Percentiles rank a stretch among this genome's conserved stretches.
phyloP scores from a whole-genome alignment of 768 basidiomycete species.

The Basidioascus undulatus region DNA sequence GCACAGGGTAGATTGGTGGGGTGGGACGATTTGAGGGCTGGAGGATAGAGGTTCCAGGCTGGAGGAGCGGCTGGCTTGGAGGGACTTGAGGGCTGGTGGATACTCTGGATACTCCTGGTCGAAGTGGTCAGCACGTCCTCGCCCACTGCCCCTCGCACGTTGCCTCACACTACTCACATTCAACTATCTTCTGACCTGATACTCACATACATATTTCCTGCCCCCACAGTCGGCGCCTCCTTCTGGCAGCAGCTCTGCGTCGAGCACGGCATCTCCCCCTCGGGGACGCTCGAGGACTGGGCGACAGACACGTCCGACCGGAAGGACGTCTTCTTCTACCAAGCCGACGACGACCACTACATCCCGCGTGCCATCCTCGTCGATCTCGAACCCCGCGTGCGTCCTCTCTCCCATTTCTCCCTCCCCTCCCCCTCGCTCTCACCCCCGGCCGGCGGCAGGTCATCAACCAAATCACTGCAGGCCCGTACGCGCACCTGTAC shows the following conservation, averaged over 20 bases:
- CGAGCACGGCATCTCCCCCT: slow-evolving; percentile 89
- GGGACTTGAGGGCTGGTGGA: too few relatives aligned
- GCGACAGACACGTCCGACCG: slow-evolving; percentile 39
- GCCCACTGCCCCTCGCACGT: too few relatives aligned
- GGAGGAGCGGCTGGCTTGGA: too few relatives aligned
- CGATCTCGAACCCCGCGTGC: slow-evolving; percentile 83
- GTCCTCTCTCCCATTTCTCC: slow-evolving; percentile 13
- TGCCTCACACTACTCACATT: too few relatives aligned
- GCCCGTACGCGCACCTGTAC: slow-evolving; percentile 67
- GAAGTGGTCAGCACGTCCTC: too few relatives aligned
- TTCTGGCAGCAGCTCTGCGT: slow-evolving; percentile 97
- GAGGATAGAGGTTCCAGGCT: too few relatives aligned
- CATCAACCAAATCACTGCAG: slow-evolving; percentile 77
- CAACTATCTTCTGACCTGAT: slow-evolving; percentile 2
- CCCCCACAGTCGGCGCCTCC: slow-evolving; percentile 69
- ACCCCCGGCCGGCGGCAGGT: slow-evolving; percentile 30
- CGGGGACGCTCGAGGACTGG: slow-evolving; percentile 92
- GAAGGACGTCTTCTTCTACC: slow-evolving; percentile 99
- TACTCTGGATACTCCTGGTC: too few relatives aligned
- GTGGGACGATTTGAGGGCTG: too few relatives aligned
- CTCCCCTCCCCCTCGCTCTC: neutral
- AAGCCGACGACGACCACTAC: slow-evolving; percentile 99
- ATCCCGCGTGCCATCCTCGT: slow-evolving; percentile 90
- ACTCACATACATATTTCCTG: too few relatives aligned
- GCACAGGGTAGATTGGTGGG: too few relatives aligned